phyloP scores from a whole-genome alignment of 352 stramenopile genomes.

The Peronosclerospora sorghi region DNA sequence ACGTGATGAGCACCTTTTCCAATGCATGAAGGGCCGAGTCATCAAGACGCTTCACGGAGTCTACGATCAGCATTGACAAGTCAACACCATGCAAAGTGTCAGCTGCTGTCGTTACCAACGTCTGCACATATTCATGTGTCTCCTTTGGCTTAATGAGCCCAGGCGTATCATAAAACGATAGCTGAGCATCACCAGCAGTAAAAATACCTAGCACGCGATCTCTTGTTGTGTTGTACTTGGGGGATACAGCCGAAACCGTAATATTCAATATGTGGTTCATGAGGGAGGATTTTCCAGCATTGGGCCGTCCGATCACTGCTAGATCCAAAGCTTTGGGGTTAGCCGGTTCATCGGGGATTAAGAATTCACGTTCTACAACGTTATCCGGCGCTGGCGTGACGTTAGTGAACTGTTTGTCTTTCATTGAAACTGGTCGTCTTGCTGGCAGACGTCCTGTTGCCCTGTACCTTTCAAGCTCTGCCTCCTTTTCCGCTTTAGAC shows the following conservation, averaged over 20 bases:
- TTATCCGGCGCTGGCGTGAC: slow-evolving; percentile 45
- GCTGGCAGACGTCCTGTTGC: slow-evolving; percentile 12
- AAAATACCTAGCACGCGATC: slow-evolving; percentile 70
- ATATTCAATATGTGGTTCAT: slow-evolving; percentile 71
- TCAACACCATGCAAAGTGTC: slow-evolving; percentile 78
- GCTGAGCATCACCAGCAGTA: slow-evolving; percentile 59
- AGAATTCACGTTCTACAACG: slow-evolving; percentile 57
- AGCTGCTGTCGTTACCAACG: slow-evolving; percentile 60
- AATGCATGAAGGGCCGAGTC: slow-evolving; percentile 65
- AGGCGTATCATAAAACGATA: slow-evolving; percentile 81
- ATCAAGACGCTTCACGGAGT: slow-evolving; percentile 77
- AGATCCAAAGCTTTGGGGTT: slow-evolving; percentile 59
- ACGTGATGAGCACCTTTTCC: slow-evolving; percentile 70
- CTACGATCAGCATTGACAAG: slow-evolving; percentile 76
- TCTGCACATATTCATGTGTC: slow-evolving; percentile 69
- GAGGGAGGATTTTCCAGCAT: slow-evolving; percentile 81
- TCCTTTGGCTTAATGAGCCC: slow-evolving; percentile 84
- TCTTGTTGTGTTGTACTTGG: slow-evolving; percentile 84
- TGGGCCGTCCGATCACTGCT: slow-evolving; percentile 77
- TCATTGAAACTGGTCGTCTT: slow-evolving; percentile 30
- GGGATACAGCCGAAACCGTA: slow-evolving; percentile 76
- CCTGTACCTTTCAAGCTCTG: slow-evolving; percentile 6
- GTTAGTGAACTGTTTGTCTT: slow-evolving; percentile 66
- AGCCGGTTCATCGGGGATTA: slow-evolving; percentile 61
- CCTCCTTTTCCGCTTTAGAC: slow-evolving; percentile 12